These are phyloP conservation scores for Phycomyces nitens DNA, from an alignment of 192 early-diverging fungal genomes.

Conservation along the genomic window DNA sequence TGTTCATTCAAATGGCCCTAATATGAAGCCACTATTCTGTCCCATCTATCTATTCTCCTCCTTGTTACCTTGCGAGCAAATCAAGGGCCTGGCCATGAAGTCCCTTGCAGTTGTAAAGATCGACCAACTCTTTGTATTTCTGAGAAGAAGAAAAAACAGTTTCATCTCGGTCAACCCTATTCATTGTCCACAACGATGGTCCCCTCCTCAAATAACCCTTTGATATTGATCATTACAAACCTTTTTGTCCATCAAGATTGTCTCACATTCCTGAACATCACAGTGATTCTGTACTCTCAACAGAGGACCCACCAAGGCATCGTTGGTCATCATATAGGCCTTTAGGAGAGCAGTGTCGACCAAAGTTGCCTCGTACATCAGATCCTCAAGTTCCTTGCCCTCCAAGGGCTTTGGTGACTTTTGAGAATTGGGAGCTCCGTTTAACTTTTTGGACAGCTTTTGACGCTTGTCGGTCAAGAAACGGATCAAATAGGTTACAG, in stretches of 20 bases:
- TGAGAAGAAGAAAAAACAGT: not conserved
- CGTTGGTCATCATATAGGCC: slow-evolving; percentile 84
- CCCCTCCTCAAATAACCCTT: too few species aligned
- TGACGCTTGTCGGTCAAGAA: slow-evolving; percentile 87
- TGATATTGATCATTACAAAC: too few species aligned
- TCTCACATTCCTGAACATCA: slow-evolving; percentile 80
- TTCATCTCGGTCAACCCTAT: too few species aligned
- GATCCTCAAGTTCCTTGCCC: slow-evolving; percentile 25
- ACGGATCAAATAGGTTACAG: slow-evolving; percentile 68
- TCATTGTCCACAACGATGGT: too few species aligned
- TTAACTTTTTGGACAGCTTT: slow-evolving; percentile 58
- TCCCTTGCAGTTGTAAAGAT: slow-evolving; percentile 88
- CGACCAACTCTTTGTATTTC: slow-evolving; percentile 87
- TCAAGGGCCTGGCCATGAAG: slow-evolving; percentile 88
- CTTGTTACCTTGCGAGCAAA: slow-evolving; percentile 60
- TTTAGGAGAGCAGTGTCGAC: slow-evolving; percentile 91
- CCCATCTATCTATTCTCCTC: too few species aligned
- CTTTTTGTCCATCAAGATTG: slow-evolving; percentile 69
- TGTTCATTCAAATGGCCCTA: too few species aligned
- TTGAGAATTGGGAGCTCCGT: slow-evolving; percentile 20
- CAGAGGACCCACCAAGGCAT: slow-evolving; percentile 85
- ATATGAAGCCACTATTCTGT: too few species aligned
- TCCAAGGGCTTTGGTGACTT: slow-evolving; percentile 37
- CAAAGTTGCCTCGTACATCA: slow-evolving; percentile 55
- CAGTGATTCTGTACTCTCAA: slow-evolving; percentile 87